Evolutionary conservation across 2,329 filamentous ascomycete species (phyloP), one percentile per base, ranked within the genome.

Genomic region (Epichloe brachyelytri): DNA sequence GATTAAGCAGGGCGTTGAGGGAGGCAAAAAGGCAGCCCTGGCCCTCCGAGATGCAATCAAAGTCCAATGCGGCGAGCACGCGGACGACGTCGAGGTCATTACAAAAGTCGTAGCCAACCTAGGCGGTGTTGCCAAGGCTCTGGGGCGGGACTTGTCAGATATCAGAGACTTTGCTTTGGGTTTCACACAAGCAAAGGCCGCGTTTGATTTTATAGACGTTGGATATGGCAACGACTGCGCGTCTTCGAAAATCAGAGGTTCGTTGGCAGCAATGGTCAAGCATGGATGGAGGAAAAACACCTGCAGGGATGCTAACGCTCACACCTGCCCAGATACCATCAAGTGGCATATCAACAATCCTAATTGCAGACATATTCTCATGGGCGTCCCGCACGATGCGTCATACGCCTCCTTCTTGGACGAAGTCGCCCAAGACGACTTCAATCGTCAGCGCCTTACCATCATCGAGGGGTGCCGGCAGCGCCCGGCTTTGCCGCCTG

Each of bases 171-270:
- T 83, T 65, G 71, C 73, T 26, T 59, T 72, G 53, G 81, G 77
- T 38, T 84, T 83, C 66, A 80, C 75, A 46, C 78, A 80, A 62
- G 73, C 70, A 53, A 74, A 74, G 55, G 70, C 77, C 10, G 74
- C 73, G 11, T 82, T 83, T 66, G 78, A 83, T 62, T 83, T 82
- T 66, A 68, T 83, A 52, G 79, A 84, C 59, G 73, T 83, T 49
- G 79, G 80, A 36, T 65, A 72, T 56, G 74, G 74, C 43, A 80
- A 80, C 60, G 78, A 82, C 58, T 69, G 75, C 47, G 74, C 76
- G 7, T 77, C 80, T 59, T 72, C 72, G 45, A 83, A 83, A 62
- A 76, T 84, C 56, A 75, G 73, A 71, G 78, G 78, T 79, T 48
- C 17, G 46, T 48, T 20, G 5, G 6, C 10, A 20, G 12, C 12